Evolutionary conservation across 441 rosid genomes (phyloP).

Genomic region (Pelargonium cotyledonis): DNA sequence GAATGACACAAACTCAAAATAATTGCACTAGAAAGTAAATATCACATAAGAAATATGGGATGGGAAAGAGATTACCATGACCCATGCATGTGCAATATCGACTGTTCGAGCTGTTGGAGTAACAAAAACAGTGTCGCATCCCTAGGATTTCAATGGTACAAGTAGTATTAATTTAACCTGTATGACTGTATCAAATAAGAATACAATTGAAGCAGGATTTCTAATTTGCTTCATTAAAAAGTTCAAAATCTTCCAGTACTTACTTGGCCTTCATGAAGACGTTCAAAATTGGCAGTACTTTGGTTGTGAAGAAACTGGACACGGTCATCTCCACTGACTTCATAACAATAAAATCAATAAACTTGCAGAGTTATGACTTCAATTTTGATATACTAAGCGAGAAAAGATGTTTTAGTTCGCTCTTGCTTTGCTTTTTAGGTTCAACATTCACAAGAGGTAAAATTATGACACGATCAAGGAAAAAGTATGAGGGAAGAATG

Average conservation of each 20-base stretch:
- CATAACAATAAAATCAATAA: conserved; percentile 11
- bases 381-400: not conserved
- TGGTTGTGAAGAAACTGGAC: conserved; percentile 84
- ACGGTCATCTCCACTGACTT: conserved; percentile 89
- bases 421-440: not conserved
- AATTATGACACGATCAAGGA: not conserved
- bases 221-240: conserved; percentile 6
- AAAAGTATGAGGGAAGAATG: conserved; percentile 8
- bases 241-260: conserved; percentile 6
- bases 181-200: conserved; percentile 23
- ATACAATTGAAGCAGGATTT: conserved; percentile 4
- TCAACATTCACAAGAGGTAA: not conserved
- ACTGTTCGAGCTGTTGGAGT: conserved; percentile 85
- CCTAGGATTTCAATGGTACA: conserved; percentile 46
- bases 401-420: not conserved
- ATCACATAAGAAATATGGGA: conserved; percentile 6
- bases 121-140: conserved; percentile 80
- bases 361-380: too few species aligned
- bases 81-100: conserved; percentile 78
- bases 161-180: conserved; percentile 30
- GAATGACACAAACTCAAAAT: conserved; percentile 13
- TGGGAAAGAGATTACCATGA: conserved; percentile 49
- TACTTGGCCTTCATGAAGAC: conserved; percentile 69
- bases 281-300: conserved; percentile 76
- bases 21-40: not conserved